These are phyloP conservation scores for Solanum bulbocastanum DNA, from an alignment of 257 asterid species.

Conservation along the genomic window DNA sequence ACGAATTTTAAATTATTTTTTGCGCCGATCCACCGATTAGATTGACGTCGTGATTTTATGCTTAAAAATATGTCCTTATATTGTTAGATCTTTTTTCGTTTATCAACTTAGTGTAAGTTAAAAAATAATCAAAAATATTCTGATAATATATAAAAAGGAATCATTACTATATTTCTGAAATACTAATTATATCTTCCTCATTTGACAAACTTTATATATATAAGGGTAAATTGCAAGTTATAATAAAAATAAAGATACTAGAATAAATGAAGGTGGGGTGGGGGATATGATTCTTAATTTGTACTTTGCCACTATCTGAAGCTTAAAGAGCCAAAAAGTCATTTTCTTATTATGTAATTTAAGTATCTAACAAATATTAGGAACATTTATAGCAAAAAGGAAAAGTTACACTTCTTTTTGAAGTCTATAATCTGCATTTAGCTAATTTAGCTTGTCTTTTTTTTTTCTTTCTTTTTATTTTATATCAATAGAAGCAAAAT, in stretches of 20 bases:
- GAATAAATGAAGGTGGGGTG: too few relatives aligned
- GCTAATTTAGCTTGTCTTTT: neutral
- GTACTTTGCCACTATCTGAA: neutral
- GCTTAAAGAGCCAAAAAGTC: neutral
- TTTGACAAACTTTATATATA: neutral
- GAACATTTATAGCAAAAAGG: neutral
- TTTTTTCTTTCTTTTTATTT: too few relatives aligned
- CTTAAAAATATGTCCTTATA: too few relatives aligned
- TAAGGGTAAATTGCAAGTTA: neutral
- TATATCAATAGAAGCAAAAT: too few relatives aligned
- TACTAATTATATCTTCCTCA: neutral
- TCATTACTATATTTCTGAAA: too few relatives aligned
- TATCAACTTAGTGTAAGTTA: too few relatives aligned
- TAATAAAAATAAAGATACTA: too few relatives aligned
- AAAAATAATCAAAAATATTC: too few relatives aligned
- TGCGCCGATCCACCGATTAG: neutral
- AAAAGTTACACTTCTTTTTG: neutral
- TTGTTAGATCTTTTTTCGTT: too few relatives aligned
- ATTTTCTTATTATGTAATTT: neutral
- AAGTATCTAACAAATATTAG: constrained; percentile 1
- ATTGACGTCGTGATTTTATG: rapidly evolving
- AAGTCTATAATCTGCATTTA: neutral
- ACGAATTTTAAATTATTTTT: too few relatives aligned
- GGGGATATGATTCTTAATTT: neutral
- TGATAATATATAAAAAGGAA: too few relatives aligned